Percentiles rank a stretch among this genome's conserved stretches.
These are phyloP conservation scores for Stagonosporopsis vannaccii DNA, from an alignment of 2,329 filamentous ascomycete species.

Conservation along the genomic window DNA sequence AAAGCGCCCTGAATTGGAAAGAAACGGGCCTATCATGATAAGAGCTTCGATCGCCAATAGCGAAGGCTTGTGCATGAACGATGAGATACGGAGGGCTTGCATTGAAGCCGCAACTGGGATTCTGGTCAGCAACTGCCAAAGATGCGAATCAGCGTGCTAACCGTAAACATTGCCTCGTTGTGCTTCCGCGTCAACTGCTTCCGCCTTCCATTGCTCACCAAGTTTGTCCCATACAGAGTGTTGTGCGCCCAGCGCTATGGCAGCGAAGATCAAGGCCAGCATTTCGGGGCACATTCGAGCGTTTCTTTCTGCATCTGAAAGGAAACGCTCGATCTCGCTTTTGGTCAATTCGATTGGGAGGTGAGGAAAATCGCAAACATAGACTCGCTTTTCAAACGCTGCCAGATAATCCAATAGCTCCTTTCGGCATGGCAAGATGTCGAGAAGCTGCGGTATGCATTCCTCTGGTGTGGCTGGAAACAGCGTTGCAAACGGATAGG, in stretches of 20 bases:
- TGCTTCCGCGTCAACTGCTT: slow-evolving; percentile 46
- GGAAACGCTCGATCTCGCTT: slow-evolving; percentile 55
- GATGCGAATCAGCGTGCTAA: slow-evolving; percentile 38
- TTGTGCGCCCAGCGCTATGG: slow-evolving; percentile 56
- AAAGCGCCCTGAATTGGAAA: slow-evolving; percentile 59
- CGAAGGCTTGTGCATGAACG: slow-evolving; percentile 58
- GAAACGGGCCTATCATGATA: slow-evolving; percentile 58
- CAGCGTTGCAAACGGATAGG: slow-evolving; percentile 56
- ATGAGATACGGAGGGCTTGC: slow-evolving; percentile 58
- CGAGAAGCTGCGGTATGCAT: slow-evolving; percentile 46
- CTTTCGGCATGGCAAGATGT: slow-evolving; percentile 50
- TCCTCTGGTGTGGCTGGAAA: slow-evolving; percentile 47
- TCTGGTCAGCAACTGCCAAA: slow-evolving; percentile 5
- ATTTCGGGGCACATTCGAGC: slow-evolving; percentile 56
- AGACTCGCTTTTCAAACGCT: slow-evolving; percentile 53
- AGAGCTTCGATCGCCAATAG: slow-evolving; percentile 56
- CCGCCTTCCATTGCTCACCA: slow-evolving; percentile 50
- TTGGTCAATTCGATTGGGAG: slow-evolving; percentile 54
- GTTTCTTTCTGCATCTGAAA: slow-evolving; percentile 52
- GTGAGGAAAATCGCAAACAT: slow-evolving; percentile 56
- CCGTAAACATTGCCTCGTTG: slow-evolving; percentile 55
- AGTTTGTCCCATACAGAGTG: slow-evolving; percentile 54
- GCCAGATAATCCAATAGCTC: slow-evolving; percentile 52
- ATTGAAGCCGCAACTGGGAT: slow-evolving; percentile 57
- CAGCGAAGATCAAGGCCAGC: slow-evolving; percentile 58